Base-by-base conservation (phyloP, 2,329 filamentous ascomycete species). In the Verruconis gallopava region DNA sequence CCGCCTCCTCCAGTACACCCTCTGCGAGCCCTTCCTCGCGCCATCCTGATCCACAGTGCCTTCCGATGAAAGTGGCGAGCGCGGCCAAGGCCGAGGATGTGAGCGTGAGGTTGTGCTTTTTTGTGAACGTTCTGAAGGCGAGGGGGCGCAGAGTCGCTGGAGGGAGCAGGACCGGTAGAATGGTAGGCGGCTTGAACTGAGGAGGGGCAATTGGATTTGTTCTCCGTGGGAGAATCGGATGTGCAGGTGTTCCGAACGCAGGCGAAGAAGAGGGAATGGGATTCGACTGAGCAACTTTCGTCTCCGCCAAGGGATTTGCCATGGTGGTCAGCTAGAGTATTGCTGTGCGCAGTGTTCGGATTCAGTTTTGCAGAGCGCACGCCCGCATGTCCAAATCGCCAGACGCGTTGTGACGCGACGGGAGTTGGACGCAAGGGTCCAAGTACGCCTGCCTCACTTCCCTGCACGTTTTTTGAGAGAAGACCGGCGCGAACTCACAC, bases 1-100 rank as follows among this genome's bases (percentile, higher is more conserved):
- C 88, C 5, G 88, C 77, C 60, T 96, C 91, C 53, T 98, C 91
- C 25, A 98, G 65, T 11, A 95, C 85, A 50, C 80, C 81, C 60
- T 98, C 93, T 2, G 88, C 91, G 21, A 95, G 68, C 0, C 93
- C 89, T 58, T 93, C 86, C 64, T 96, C 88, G 53, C 89, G 77
- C 91, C 91, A 98, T 78, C 79, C 85, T 44, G 88, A 88, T 22
- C 91, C 91, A 59, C 91, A 98, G 60, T 94, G 82, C 51, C 84
- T 80, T 9, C 91, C 93, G 41, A 98, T 81, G 59, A 98, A 98
- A 1, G 75, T 72, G 15, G 91, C 88, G 21, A 98, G 71, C 37
- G 83, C 76, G 58, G 89, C 79, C 4, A 98, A 67, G 0, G 91
- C 85, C 0, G 86, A 77, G 0, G 89, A 91, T 5, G 84, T 88